phyloP scores from a whole-genome alignment of 805 yeast genomes.

The Candida qinlingensis region DNA sequence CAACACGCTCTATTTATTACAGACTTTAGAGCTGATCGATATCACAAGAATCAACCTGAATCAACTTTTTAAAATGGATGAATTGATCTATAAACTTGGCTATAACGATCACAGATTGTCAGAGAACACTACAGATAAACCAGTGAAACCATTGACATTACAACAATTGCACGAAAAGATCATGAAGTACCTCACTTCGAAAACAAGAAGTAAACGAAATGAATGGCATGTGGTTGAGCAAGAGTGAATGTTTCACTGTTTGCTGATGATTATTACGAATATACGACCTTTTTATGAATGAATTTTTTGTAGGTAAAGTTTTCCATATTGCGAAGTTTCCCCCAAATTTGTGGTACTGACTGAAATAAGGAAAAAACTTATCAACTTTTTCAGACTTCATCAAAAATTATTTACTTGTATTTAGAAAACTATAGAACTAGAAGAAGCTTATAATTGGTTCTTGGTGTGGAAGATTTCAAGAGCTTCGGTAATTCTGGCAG shows the following conservation, averaged over 20 bases:
- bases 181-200: not conserved
- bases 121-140: not conserved
- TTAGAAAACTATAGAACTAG: too few species aligned
- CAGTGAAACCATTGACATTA: not conserved
- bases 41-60: constrained; percentile 5
- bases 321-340: too few species aligned
- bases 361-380: too few species aligned
- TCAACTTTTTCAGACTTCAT: too few species aligned
- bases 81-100: constrained; percentile 20
- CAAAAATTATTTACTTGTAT: not conserved
- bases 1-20: constrained; percentile 11
- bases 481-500: constrained; percentile 77
- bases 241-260: too few species aligned
- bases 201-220: constrained; percentile 15
- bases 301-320: too few species aligned
- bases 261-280: too few species aligned
- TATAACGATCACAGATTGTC: constrained; percentile 11
- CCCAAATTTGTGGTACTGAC: too few species aligned
- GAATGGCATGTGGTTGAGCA: constrained; percentile 23
- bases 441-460: constrained; percentile 41
- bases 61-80: constrained; percentile 18
- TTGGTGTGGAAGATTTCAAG: constrained; percentile 81
- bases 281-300: too few species aligned
- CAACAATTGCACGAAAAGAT: not conserved
- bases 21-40: constrained; percentile 10